phyloP scores from a whole-genome alignment of 208 protist species.

The Trypanosoma lewisi region DNA sequence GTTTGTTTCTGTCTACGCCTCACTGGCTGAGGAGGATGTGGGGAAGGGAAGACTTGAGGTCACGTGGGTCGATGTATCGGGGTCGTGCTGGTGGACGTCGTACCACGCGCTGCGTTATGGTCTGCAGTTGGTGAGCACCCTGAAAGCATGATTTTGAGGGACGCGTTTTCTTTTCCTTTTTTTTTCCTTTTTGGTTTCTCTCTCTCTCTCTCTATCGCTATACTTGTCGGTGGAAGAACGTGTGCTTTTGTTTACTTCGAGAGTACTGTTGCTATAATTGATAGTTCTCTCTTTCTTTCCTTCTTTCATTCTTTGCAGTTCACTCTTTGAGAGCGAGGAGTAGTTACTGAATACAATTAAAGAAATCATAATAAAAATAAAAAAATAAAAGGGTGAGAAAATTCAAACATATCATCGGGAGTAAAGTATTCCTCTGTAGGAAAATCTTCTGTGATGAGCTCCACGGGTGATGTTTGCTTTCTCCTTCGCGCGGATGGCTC shows the following conservation, averaged over 20 bases:
- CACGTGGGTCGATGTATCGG: constrained; percentile 36
- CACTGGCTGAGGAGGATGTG: background rate
- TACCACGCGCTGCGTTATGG: constrained; percentile 70
- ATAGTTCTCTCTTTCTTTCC: no score
- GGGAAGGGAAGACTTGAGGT: background rate
- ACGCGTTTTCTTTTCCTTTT: background rate
- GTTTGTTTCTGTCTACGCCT: constrained; percentile 36
- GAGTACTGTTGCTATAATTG: no score
- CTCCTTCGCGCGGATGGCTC: constrained; percentile 58
- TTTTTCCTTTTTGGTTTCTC: constrained; percentile 2
- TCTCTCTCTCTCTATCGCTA: background rate
- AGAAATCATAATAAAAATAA: no score
- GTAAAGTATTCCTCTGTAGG: no score
- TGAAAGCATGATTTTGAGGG: background rate
- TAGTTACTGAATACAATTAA: no score
- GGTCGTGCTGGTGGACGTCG: constrained; percentile 45
- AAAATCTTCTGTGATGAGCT: background rate
- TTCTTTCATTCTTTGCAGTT: no score
- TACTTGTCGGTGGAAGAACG: background rate
- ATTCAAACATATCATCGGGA: no score
- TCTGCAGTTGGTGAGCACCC: constrained; percentile 31
- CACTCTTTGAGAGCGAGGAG: no score
- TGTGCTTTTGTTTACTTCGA: constrained; percentile 15
- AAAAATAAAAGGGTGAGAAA: no score
- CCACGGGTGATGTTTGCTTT: constrained; percentile 23